Evolutionary conservation across 1,284 basidiomycete species (phyloP), one percentile per base, ranked within the genome.

Genomic region (Peniophora sp.): DNA sequence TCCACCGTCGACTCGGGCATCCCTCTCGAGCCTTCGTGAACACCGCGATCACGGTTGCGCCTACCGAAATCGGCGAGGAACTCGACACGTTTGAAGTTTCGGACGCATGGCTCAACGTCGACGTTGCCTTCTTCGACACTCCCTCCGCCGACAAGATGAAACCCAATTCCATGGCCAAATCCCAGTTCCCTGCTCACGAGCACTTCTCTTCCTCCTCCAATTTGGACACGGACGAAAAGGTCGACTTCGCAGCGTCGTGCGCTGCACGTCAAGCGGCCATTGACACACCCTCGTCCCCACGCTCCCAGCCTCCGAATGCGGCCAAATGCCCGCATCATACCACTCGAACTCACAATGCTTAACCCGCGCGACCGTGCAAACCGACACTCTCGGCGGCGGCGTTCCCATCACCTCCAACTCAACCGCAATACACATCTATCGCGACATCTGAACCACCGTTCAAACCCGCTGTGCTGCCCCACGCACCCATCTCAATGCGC

Each of bases 1-100:
- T 1, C 45, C 49, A 23, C 39, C 48, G 17, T 49, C 50, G 12
- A 72, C 73, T 15, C 73, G 88, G 49, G 79, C 75, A 10, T 84
- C 89, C 0, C 95, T 95, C 60, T 83, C 90, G 3, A 70, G 74
- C 75, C 84, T 78, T 48, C 39, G 85, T 92, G 20, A 83, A 86
- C 57, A 59, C 69, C 1, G 87, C 89, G 1, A 64, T 92, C 51
- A 67, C 67, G 8, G 67, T 67, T 51, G 69, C 66, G 23, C 52
- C 55, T 2, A 59, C 60, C 20, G 49, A 55, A n/a, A 50, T 54
- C 15, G 39, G 49, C 3, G 35, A 59, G 18, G 52, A 58, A 8
- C 49, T 55, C 3, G 55, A 62, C 34, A 57, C 60, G 22, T 59
- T 64, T 6, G 88, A 90, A 62, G 86, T 89, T 57, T 64, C 75